Evolutionary conservation across 176 grass and related monocot species (phyloP), one percentile per base, ranked within the genome.

Genomic region (Melocanna baccifera): DNA sequence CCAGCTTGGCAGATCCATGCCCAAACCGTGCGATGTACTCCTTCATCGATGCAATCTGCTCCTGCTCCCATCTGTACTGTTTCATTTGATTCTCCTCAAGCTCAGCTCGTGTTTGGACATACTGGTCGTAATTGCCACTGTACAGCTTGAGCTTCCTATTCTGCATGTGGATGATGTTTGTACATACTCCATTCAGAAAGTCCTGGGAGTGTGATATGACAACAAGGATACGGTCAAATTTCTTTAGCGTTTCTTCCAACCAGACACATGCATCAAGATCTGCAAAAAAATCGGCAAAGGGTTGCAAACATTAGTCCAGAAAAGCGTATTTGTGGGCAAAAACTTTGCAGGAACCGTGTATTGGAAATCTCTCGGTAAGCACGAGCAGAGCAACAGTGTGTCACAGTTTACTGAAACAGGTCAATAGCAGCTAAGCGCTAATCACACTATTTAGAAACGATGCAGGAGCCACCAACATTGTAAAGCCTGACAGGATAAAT

Each of bases 221-320:
- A 66, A 97, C 92, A 64, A 97, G 84, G 26, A 94, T 94, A 9
- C 92, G 89, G 25, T 97, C 95, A 45, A 97, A 88, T 30, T 90
- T 97, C 82, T 97, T 97, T 46, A 93, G 85, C 3, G 36, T 94
- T 78, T 97, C 95, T 83, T 97, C 95, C 78, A 97, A 66, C 95
- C 95, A 97, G 36, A 97, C 95, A 79, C 95, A 97, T 6, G 95
- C 95, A 75, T 97, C 95, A 67, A 97, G 91, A 91, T 97, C 95
- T 97, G 90, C 66, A 92, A 71, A 63, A n/a, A 48, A 14, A 48
- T 66, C 30, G 39, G 59, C 34, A 76, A 67, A 62, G 23, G 52
- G 86, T 78, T 15, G 63, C 25, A 62, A 77, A 34, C 3, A 29
- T 82, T 53, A 84, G 41, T 48, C 10, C 2, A 47, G 19, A 30